Percentiles rank a stretch among this genome's conserved stretches.
Conservation (phyloP, 495 filamentous ascomycete species). For the Thermothielavioides terrestris region DNA sequence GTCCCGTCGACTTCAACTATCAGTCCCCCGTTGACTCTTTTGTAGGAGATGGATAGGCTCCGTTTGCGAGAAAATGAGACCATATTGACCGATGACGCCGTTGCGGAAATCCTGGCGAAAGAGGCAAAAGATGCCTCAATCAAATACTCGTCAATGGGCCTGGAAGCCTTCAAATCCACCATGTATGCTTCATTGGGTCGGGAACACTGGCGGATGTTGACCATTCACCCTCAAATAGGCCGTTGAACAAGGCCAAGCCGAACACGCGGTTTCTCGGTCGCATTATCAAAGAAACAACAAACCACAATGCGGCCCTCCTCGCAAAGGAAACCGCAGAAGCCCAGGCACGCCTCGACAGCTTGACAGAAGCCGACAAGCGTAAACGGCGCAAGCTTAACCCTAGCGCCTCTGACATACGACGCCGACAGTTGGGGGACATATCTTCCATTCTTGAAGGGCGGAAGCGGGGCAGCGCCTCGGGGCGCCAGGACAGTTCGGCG, state of each 20-base stretch:
- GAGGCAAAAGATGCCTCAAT: slow-evolving; percentile 62
- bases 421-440: slow-evolving; percentile 45
- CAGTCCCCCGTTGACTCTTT: too few relatives aligned
- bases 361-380: slow-evolving; percentile 34
- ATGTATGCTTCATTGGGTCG: slow-evolving; percentile 50
- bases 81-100: slow-evolving; percentile 60
- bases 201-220: too few relatives aligned
- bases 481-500: background rate
- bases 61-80: slow-evolving; percentile 25
- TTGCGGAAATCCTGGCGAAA: slow-evolving; percentile 61
- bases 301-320: slow-evolving; percentile 77
- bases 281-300: slow-evolving; percentile 81
- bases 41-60: slow-evolving; percentile 16
- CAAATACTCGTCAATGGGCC: slow-evolving; percentile 63
- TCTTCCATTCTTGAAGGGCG: slow-evolving; percentile 41
- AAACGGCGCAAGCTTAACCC: slow-evolving; percentile 33
- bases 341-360: slow-evolving; percentile 37
- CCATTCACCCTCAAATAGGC: slow-evolving; percentile 32
- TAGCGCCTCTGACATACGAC: slow-evolving; percentile 36
- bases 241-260: slow-evolving; percentile 68
- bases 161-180: slow-evolving; percentile 56
- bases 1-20: too few relatives aligned
- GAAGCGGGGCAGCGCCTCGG: slow-evolving; percentile 26
- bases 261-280: slow-evolving; percentile 86
- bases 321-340: slow-evolving; percentile 66